A percentile compares a stretch with the other conserved stretches of the same genome.
These are phyloP conservation scores for Cardamine occulta DNA, from an alignment of 345 rosid species.

Conservation along the genomic window DNA sequence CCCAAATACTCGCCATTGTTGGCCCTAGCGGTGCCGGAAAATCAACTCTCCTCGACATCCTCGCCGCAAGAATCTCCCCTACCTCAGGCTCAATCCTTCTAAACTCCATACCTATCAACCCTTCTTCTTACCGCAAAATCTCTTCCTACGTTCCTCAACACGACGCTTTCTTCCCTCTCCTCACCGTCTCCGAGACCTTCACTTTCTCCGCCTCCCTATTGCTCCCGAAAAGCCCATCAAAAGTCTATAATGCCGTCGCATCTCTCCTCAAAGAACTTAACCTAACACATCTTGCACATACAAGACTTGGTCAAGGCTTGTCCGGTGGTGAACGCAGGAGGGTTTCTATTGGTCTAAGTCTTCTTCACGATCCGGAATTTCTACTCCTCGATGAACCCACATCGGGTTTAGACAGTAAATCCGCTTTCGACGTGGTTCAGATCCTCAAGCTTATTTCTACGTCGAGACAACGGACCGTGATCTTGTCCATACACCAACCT, in stretches of 20 bases:
- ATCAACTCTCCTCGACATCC: slow-evolving; percentile 91
- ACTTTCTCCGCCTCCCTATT: slow-evolving; percentile 70
- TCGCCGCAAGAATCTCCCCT: slow-evolving; percentile 82
- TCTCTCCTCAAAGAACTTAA: slow-evolving; percentile 68
- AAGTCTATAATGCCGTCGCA: slow-evolving; percentile 44
- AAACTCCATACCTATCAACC: slow-evolving; percentile 68
- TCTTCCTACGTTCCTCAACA: slow-evolving; percentile 96
- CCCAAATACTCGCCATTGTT: slow-evolving; percentile 88
- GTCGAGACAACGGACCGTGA: slow-evolving; percentile 65
- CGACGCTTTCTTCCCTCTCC: slow-evolving; percentile 68
- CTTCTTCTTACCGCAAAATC: slow-evolving; percentile 80
- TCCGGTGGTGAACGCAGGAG: slow-evolving; percentile 89
- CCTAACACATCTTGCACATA: slow-evolving; percentile 60
- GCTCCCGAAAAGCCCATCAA: slow-evolving; percentile 43
- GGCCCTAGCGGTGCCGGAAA: slow-evolving; percentile 98
- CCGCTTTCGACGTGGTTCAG: slow-evolving; percentile 80
- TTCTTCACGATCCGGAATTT: slow-evolving; percentile 83
- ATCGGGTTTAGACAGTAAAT: slow-evolving; percentile 84
- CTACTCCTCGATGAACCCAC: slow-evolving; percentile 95
- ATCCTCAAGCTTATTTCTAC: slow-evolving; percentile 64
- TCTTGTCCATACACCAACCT: slow-evolving; percentile 94
- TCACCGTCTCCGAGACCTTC: slow-evolving; percentile 85
- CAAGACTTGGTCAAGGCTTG: slow-evolving; percentile 59
- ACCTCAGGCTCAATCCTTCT: slow-evolving; percentile 67
- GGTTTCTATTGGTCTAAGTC: slow-evolving; percentile 81